Evolutionary conservation across 2,329 filamentous ascomycete species (phyloP).

Genomic region (Neofusicoccum sp.): DNA sequence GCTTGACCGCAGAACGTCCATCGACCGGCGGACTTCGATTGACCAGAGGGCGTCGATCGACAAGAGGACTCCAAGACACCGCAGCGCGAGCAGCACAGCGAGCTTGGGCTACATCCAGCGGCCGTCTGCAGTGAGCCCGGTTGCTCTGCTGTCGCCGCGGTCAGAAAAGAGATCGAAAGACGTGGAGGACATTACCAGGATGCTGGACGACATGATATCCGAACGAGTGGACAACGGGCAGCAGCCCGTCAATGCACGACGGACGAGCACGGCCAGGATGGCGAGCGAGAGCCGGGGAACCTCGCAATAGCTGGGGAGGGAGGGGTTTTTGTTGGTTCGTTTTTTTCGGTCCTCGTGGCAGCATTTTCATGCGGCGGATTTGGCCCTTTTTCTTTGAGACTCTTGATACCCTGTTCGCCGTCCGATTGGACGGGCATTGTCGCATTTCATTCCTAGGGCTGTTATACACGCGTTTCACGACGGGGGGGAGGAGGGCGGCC

Average conservation of each 20-base stretch:
- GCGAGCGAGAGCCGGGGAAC: conserved; percentile 2
- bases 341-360: not conserved
- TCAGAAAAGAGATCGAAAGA: conserved; percentile 61
- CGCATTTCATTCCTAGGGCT: conserved; percentile 15
- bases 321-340: conserved; percentile 1
- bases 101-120: conserved; percentile 25
- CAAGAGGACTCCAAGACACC: conserved; percentile 35
- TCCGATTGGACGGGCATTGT: conserved; percentile 14
- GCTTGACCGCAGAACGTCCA: not conserved
- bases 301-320: not conserved
- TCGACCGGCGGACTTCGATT: not conserved
- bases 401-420: conserved; percentile 15
- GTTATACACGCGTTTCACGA: conserved; percentile 12
- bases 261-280: conserved; percentile 36
- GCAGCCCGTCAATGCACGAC: conserved; percentile 62
- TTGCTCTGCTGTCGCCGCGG: conserved; percentile 28
- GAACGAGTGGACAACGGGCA: conserved; percentile 73
- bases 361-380: conserved; percentile 8
- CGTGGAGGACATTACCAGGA: conserved; percentile 88
- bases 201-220: conserved; percentile 95
- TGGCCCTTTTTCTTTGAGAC: not conserved
- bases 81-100: conserved; percentile 29
- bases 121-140: conserved; percentile 17
- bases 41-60: not conserved
- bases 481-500: not conserved